Base-by-base conservation (phyloP, 768 basidiomycete species). In the Sporobolomyces pararoseus region DNA sequence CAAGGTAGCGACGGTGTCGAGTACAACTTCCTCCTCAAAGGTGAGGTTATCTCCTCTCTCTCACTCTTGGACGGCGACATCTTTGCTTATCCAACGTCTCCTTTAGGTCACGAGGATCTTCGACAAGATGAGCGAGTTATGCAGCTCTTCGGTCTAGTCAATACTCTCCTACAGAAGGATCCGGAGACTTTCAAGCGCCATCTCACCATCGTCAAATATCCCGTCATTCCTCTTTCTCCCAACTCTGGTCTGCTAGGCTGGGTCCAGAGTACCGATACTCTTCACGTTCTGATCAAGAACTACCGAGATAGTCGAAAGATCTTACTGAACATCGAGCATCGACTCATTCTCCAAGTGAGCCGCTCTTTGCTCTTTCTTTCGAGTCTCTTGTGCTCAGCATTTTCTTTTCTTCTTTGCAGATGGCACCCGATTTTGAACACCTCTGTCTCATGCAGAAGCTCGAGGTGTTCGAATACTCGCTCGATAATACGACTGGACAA, bases 41-140 rank as follows among this genome's bases (percentile, higher is more conserved):
- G 91, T 89, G 69, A 59, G 77, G 9, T n/a, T 32, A 21, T 23
- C 14, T 7, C 46, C 14, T 61, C 50, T 59, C 25, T 12, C 16
- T 21, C 16, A 7, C n/a, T n/a, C 10, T 31, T 1, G 4, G 3
- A 1, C 37, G 21, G 21, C 37, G 12, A 21, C 14, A 23, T 5
- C 37, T 29, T 5, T 16, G 9, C 21, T 9, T 4, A 7, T 39
- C 32, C 44, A n/a, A n/a, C 63, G 39, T n/a, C n/a, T 42, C 19
- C 23, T 17, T 13, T 27, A 94, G 92, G 96, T 12, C 96, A 99
- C 79, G 96, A 99, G 81, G 96, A 99, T 82, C 83, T 99, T 59
- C 92, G 96, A 47, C 96, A 98, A 80, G 96, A 99, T 78, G 96
- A 99, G 77, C 86, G 96, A 71, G 96, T 98, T 65, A 98, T 98